Evolutionary conservation across 805 yeast species (phyloP), one percentile per base, ranked within the genome.

Genomic region (Starmerella khaoyaiensis): DNA sequence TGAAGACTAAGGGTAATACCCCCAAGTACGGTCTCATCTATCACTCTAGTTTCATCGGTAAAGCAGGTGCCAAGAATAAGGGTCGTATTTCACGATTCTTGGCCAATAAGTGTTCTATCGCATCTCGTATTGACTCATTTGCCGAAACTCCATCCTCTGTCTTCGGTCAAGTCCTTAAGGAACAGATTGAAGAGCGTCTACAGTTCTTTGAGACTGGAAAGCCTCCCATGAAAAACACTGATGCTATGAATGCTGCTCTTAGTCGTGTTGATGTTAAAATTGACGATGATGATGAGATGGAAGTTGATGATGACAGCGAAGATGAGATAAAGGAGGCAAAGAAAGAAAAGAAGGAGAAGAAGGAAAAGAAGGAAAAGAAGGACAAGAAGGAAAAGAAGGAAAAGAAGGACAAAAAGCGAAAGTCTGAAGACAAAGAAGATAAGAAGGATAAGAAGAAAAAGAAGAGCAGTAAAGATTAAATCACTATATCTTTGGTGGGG

Each of bases 91-190:
- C 98, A 34, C 79, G 98, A 68, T 90, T 86, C 67, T 70, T 90
- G 64, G 98, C 98, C 50, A 90, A 90, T 79, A 90, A 90, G 67
- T 87, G 97, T 74, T 79, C 98, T 28, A 87, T 90, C 66, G 98
- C 98, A 43, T 83, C 95, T 36, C 83, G 98, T 73, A 87, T 90
- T 56, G 98, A 90, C 67, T 83, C 83, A 68, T 90, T 83, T 64
- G 79, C 95, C 40, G 98, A 90, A 60, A 81, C 78, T 60, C 96
- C 98, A 55, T 69, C 83, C 31, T 79, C 78, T 45, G 81, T 74
- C 36, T 90, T 90, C 53, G 98, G 98, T 61, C 69, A 73, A 53
- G 77, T 86, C 39, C 74, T 90, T 63, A 86, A 83, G 71, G 74
- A 81, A 63, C 98, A 90, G 71, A 97, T 90, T 50, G 98, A 90